phyloP scores from a whole-genome alignment of 352 stramenopile species.

The Phytopythium mirpurense region DNA sequence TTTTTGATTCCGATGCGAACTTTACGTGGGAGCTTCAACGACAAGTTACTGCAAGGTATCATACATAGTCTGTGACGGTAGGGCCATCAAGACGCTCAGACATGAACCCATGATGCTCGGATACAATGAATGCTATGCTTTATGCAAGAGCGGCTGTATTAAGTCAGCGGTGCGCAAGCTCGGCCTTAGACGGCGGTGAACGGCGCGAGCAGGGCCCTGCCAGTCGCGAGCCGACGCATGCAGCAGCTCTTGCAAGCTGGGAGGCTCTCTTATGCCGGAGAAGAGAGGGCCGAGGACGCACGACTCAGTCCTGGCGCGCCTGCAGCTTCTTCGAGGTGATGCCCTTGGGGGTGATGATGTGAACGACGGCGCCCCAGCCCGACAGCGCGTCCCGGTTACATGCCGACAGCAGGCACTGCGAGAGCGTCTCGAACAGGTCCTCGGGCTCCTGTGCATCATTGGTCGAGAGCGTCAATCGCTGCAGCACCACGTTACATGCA shows the following conservation, averaged over 20 bases:
- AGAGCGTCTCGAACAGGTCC: slow-evolving; percentile 98
- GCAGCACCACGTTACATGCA: background rate
- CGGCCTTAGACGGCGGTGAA: background rate
- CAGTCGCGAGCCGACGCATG: background rate
- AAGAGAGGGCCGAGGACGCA: background rate
- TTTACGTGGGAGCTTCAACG: too few relatives aligned
- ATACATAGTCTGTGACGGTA: too few relatives aligned
- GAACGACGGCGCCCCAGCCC: slow-evolving; percentile 97
- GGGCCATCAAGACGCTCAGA: too few relatives aligned
- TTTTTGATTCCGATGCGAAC: slow-evolving; percentile 1
- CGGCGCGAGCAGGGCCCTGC: background rate
- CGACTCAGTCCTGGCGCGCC: slow-evolving; percentile 70
- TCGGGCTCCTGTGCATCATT: slow-evolving; percentile 71
- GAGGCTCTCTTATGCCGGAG: background rate
- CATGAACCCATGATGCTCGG: too few relatives aligned
- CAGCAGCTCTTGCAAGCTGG: background rate
- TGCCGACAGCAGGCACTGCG: slow-evolving; percentile 95
- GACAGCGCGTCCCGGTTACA: slow-evolving; percentile 98
- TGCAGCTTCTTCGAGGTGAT: slow-evolving; percentile 82
- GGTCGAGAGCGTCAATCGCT: background rate
- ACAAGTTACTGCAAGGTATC: too few relatives aligned
- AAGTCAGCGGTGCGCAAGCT: background rate
- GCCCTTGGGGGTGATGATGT: slow-evolving; percentile 94
- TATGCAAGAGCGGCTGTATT: slow-evolving; percentile 1
- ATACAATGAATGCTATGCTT: too few relatives aligned